These are phyloP conservation scores for Narthecium ossifragum DNA, from an alignment of 106 monocot genomes.

Conservation along the genomic window DNA sequence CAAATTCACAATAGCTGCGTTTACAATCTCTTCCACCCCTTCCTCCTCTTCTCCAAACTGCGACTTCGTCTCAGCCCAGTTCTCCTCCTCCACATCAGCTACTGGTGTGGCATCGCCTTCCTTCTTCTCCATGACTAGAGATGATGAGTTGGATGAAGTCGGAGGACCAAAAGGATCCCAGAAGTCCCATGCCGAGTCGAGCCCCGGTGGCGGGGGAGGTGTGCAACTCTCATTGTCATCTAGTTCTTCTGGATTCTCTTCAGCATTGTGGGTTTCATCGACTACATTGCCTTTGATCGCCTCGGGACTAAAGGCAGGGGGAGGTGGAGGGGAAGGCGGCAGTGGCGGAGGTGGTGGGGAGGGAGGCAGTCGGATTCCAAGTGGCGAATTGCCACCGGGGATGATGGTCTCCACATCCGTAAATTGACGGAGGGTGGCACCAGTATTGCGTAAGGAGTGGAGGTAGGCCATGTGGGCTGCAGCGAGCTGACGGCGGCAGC, in stretches of 20 bases:
- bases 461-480: conserved; percentile 56
- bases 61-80: conserved; percentile 52
- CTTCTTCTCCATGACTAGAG: conserved; percentile 18
- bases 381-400: conserved; percentile 6
- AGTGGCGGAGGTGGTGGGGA: conserved; percentile 39
- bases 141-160: conserved; percentile 19
- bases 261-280: conserved; percentile 13
- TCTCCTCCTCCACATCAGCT: conserved; percentile 30
- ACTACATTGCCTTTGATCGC: not conserved
- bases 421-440: conserved; percentile 68
- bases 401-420: conserved; percentile 35
- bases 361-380: conserved; percentile 16
- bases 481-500: conserved; percentile 34
- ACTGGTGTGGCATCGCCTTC: conserved; percentile 1
- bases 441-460: conserved; percentile 57
- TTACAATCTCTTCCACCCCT: not conserved
- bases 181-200: conserved; percentile 30
- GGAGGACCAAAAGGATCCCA: conserved; percentile 49
- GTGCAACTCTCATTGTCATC: conserved; percentile 26
- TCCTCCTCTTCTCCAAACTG: conserved; percentile 53
- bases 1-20: conserved; percentile 7
- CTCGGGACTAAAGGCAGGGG: conserved; percentile 18
- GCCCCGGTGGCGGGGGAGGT: conserved; percentile 43
- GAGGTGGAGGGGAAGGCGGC: conserved; percentile 22
- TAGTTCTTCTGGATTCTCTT: conserved; percentile 13